These are phyloP conservation scores for Ophiostoma triangulosporum DNA, from an alignment of 2,329 filamentous ascomycete species.

Conservation along the genomic window DNA sequence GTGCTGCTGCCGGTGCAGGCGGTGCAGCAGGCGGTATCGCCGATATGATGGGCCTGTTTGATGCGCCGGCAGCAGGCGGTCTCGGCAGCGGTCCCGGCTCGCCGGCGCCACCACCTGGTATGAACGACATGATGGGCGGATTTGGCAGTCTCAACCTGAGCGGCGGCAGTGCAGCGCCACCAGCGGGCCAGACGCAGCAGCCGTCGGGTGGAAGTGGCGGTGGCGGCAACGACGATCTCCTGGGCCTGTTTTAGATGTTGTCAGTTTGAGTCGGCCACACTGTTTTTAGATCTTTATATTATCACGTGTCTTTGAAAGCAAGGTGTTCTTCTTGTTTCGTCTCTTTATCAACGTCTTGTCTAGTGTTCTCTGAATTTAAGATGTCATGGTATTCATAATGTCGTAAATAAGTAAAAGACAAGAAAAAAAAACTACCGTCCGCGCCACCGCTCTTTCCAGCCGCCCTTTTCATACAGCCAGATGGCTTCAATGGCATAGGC, in stretches of 20 bases:
- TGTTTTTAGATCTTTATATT: neutral
- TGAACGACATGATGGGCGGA: slow-evolving; percentile 83
- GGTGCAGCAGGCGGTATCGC: slow-evolving; percentile 36
- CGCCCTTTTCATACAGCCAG: slow-evolving; percentile 68
- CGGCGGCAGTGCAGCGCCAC: slow-evolving; percentile 45
- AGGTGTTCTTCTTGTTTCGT: neutral
- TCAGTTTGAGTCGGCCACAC: no score
- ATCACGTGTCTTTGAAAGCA: neutral
- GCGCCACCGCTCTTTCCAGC: slow-evolving; percentile 50
- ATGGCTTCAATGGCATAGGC: slow-evolving; percentile 81
- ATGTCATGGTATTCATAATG: neutral
- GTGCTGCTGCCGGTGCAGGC: slow-evolving; percentile 27
- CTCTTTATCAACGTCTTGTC: no score
- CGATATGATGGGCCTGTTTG: slow-evolving; percentile 58
- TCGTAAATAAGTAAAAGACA: neutral
- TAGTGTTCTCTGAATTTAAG: no score
- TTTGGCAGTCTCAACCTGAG: slow-evolving; percentile 72
- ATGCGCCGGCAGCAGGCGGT: slow-evolving; percentile 27
- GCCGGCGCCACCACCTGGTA: slow-evolving; percentile 30
- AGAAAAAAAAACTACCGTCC: slow-evolving; percentile 20
- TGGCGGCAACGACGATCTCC: slow-evolving; percentile 43
- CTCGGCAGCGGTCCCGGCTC: slow-evolving; percentile 17
- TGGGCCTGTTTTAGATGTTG: slow-evolving; percentile 36
- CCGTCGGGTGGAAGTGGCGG: slow-evolving; percentile 23
- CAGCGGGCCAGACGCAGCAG: slow-evolving; percentile 41